phyloP scores from a whole-genome alignment of 176 grass and related monocot genomes.

The Zizania latifolia region DNA sequence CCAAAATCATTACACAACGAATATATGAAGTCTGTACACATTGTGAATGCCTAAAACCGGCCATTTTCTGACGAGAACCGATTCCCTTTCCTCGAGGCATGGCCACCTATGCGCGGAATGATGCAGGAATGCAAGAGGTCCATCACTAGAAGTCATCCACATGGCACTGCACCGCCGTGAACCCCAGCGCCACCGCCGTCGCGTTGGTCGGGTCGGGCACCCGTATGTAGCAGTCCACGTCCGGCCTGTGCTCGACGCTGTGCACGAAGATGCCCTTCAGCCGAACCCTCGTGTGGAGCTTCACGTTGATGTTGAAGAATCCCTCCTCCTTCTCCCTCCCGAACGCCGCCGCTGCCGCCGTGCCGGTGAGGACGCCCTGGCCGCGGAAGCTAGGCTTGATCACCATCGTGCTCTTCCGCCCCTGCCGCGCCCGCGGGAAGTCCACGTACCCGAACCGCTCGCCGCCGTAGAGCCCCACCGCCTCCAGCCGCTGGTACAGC shows the following conservation, averaged over 20 bases:
- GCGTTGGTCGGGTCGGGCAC: slow-evolving; percentile 34
- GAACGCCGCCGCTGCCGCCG: not conserved
- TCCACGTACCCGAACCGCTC: slow-evolving; percentile 1
- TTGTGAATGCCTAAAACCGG: too few relatives aligned
- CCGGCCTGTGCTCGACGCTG: slow-evolving; percentile 36
- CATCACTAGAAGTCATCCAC: slow-evolving; percentile 38
- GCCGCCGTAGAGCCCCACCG: slow-evolving; percentile 46
- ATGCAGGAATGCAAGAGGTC: too few relatives aligned
- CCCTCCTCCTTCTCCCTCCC: slow-evolving; percentile 31
- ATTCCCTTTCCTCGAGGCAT: not conserved
- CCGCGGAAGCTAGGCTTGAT: slow-evolving; percentile 14
- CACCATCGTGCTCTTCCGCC: slow-evolving; percentile 30
- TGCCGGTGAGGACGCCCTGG: not conserved
- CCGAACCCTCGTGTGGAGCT: slow-evolving; percentile 31
- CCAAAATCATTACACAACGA: too few relatives aligned
- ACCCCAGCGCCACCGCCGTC: slow-evolving; percentile 20
- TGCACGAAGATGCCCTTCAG: slow-evolving; percentile 33
- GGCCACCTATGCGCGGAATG: not conserved
- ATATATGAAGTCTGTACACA: too few relatives aligned
- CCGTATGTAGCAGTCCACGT: slow-evolving; percentile 41
- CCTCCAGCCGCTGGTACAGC: slow-evolving; percentile 41
- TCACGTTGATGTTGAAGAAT: slow-evolving; percentile 43
- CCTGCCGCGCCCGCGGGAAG: slow-evolving; percentile 27
- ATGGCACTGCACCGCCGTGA: slow-evolving; percentile 29
- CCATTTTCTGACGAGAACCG: not conserved